These are phyloP conservation scores for Podospora tetraspora DNA, from an alignment of 495 filamentous ascomycete species.

Conservation along the genomic window DNA sequence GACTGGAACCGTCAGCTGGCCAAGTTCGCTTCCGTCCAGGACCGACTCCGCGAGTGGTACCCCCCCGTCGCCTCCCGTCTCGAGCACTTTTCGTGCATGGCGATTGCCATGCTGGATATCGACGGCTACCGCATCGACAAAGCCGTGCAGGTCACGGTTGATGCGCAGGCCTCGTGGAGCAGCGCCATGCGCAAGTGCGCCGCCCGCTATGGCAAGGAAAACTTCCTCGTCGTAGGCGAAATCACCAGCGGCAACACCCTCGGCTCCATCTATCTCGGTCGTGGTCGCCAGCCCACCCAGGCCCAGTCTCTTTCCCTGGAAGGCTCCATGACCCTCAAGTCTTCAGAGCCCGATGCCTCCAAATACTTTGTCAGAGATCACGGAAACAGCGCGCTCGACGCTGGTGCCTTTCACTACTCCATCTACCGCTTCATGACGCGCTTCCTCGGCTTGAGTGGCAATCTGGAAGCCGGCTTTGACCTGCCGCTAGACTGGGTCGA, in stretches of 20 bases:
- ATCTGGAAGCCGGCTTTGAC: constrained; percentile 54
- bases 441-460: constrained; percentile 61
- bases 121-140: constrained; percentile 70
- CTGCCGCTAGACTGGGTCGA: constrained; percentile 55
- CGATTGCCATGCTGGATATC: constrained; percentile 59
- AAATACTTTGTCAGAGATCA: constrained; percentile 32
- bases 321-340: constrained; percentile 39
- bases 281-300: constrained; percentile 55
- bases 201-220: constrained; percentile 49
- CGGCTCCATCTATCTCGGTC: constrained; percentile 61
- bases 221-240: constrained; percentile 63
- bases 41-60: constrained; percentile 67
- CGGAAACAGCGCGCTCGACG: constrained; percentile 59
- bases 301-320: constrained; percentile 13
- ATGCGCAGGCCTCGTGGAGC: constrained; percentile 56
- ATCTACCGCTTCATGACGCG: constrained; percentile 63
- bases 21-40: constrained; percentile 71
- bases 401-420: constrained; percentile 64
- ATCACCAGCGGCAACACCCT: constrained; percentile 60
- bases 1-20: constrained; percentile 63
- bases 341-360: constrained; percentile 37
- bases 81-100: constrained; percentile 60
- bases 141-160: constrained; percentile 59
- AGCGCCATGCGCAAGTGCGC: constrained; percentile 53
- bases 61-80: constrained; percentile 56